Base-by-base conservation (phyloP, 2,329 filamentous ascomycete genomes). In the Fusarium pseudonygamai region DNA sequence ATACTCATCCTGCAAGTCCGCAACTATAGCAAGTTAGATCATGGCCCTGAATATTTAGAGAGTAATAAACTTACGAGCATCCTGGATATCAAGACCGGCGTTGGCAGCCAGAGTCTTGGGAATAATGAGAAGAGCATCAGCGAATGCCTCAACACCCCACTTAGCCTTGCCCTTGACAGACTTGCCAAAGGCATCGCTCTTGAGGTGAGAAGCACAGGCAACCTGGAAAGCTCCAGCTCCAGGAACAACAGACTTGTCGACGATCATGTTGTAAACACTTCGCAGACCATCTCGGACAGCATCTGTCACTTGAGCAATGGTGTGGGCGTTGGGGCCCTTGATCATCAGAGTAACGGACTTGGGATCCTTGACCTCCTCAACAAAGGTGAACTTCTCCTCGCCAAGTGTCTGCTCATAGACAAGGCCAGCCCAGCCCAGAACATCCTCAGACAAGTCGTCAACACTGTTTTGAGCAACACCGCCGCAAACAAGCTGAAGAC, bases 241-340 rank as follows among this genome's bases (percentile, higher is more conserved):
- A 4, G 96, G 96, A 32, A 99, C 94, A 26, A 99, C 96, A 76
- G 93, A 96, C 84, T 92, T 91, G 82, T 99, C 96, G n/a, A 98
- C 96, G 82, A 99, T 98, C 88, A 97, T 97, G 87, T 99, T 99
- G 90, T 98, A 98, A 56, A 98, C 96, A 81, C 94, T 97, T 80
- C 96, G 91, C 76, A 99, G 88, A 71, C 96, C 96, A 81, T 99
- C 96, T 60, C 96, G 91, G 49, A 98, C 96, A 6, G 96, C 96
- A 81, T 99, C 96, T 75, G 95, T 97, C 80, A 99, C 95, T 84
- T 99, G 96, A 20, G 93, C 91, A 79, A 99, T 99, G 70, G 96
- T 98, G 86, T 99, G 96, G 80, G 92, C 88, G 84, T 99, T 99
- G 73, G 96, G 96, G 30, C 96, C 96, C 88, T 98, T 99, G 88